phyloP scores from a whole-genome alignment of 257 asterid genomes.

The Capsicum pubescens region DNA sequence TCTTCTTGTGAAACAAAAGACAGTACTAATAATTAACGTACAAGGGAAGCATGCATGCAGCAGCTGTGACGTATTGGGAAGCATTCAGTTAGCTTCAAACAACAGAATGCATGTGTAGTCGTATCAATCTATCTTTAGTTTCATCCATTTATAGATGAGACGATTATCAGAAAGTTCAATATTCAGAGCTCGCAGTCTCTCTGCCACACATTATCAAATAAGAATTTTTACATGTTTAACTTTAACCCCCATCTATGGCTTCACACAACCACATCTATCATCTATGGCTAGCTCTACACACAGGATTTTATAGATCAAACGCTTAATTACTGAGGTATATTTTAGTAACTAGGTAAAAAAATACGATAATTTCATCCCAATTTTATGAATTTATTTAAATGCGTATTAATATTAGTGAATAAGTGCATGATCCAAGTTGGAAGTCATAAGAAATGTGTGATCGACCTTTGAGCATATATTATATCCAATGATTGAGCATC shows the following conservation, averaged over 20 bases:
- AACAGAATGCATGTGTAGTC: too few species aligned
- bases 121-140: too few species aligned
- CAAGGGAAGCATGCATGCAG: too few species aligned
- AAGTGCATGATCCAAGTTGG: constrained; percentile 38
- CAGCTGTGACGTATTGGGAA: too few species aligned
- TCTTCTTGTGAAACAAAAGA: too few species aligned
- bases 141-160: too few species aligned
- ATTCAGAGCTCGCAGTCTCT: background rate
- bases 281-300: background rate
- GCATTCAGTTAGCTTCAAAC: too few species aligned
- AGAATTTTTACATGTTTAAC: too few species aligned
- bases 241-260: too few species aligned
- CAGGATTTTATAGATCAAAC: background rate
- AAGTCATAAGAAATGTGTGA: constrained; percentile 56
- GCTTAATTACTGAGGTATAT: background rate
- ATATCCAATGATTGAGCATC: constrained; percentile 48
- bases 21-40: too few species aligned
- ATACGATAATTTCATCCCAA: background rate
- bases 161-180: too few species aligned
- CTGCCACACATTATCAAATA: background rate
- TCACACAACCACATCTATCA: background rate
- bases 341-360: background rate
- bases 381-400: background rate
- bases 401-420: constrained; percentile 28
- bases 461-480: constrained; percentile 35